Evolutionary conservation across 1,284 basidiomycete genomes (phyloP).

Genomic region (Erythrobasidium hasegawianum): DNA sequence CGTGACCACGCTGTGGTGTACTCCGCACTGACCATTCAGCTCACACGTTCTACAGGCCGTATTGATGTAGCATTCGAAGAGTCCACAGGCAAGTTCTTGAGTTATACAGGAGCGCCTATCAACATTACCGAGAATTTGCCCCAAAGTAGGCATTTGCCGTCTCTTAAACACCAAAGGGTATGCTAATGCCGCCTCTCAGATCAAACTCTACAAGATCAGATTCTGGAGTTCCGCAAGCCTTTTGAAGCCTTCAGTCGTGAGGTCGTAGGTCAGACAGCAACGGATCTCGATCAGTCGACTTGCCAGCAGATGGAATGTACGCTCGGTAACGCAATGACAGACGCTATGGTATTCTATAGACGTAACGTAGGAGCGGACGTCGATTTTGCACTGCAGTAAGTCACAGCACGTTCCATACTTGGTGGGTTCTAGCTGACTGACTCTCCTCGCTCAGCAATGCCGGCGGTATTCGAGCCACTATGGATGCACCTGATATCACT

Average conservation of each 20-base stretch:
- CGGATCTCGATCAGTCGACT: conserved; percentile 49
- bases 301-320: conserved; percentile 52
- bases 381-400: conserved; percentile 35
- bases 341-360: conserved; percentile 51
- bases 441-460: conserved; percentile 44
- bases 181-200: too few relatives aligned
- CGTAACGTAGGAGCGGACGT: conserved; percentile 37
- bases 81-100: conserved; percentile 48
- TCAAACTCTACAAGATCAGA: conserved; percentile 48
- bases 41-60: conserved; percentile 48
- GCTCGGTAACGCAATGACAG: conserved; percentile 52
- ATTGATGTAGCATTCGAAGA: conserved; percentile 52
- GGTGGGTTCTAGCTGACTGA: not conserved
- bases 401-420: not conserved
- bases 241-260: conserved; percentile 47
- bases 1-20: not conserved
- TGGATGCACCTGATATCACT: conserved; percentile 52
- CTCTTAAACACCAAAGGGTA: too few relatives aligned
- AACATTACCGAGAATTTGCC: conserved; percentile 42
- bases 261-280: conserved; percentile 50
- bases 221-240: conserved; percentile 50
- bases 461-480: conserved; percentile 51
- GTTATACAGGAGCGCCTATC: conserved; percentile 52
- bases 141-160: conserved; percentile 15
- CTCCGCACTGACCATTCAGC: too few relatives aligned